phyloP scores from a whole-genome alignment of 2,329 filamentous ascomycete species.

The Penicillium sp. region DNA sequence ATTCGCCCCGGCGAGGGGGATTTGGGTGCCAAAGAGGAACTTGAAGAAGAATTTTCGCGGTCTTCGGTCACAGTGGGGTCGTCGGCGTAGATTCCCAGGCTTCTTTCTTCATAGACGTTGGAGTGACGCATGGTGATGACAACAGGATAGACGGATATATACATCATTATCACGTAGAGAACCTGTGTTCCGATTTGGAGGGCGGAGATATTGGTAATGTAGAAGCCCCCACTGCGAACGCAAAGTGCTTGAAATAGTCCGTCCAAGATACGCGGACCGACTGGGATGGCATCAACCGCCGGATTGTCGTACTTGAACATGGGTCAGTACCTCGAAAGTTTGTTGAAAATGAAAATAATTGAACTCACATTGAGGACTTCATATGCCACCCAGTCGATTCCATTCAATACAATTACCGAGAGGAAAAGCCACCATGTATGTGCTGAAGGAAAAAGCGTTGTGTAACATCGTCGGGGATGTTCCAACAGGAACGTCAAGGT shows the following conservation, averaged over 20 bases:
- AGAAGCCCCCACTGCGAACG: conserved; percentile 49
- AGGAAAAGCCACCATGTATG: conserved; percentile 58
- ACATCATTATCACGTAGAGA: conserved; percentile 64
- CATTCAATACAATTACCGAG: conserved; percentile 53
- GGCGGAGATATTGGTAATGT: conserved; percentile 49
- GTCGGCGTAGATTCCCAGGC: conserved; percentile 55
- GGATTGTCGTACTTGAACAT: not conserved
- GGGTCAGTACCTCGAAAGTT: not conserved
- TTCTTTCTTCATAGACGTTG: conserved; percentile 61
- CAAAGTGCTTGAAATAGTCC: conserved; percentile 60
- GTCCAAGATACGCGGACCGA: conserved; percentile 49
- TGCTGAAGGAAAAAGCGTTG: conserved; percentile 56
- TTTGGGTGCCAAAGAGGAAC: not conserved
- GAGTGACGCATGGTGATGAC: conserved; percentile 61
- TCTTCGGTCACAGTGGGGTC: conserved; percentile 21
- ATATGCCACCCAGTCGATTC: conserved; percentile 52
- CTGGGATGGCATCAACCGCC: conserved; percentile 2
- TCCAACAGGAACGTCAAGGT: conserved; percentile 57
- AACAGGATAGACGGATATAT: conserved; percentile 61
- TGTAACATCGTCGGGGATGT: conserved; percentile 61
- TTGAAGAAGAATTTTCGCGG: not conserved
- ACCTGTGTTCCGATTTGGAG: conserved; percentile 39
- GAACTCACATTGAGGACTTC: conserved; percentile 45
- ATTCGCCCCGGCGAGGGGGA: not conserved
- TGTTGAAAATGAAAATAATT: too few species aligned